phyloP scores from a whole-genome alignment of 306 rosid genomes.

The Carpinus fangiana region DNA sequence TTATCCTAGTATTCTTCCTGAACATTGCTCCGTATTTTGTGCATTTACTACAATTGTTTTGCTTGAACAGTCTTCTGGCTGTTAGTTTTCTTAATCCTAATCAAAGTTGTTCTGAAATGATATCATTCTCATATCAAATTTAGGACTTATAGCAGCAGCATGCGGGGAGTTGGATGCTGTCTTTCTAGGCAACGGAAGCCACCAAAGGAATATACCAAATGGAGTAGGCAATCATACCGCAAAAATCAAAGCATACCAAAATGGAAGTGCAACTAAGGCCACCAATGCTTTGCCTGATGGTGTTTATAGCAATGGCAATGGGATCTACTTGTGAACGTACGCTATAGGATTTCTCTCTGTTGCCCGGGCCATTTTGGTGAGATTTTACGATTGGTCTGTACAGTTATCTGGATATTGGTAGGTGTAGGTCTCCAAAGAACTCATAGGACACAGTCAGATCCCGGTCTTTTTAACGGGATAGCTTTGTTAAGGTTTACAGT shows the following conservation, averaged over 20 bases:
- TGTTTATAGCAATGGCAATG: slow-evolving; percentile 50
- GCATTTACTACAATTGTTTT: not conserved
- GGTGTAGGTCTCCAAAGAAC: slow-evolving; percentile 42
- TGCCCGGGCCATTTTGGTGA: slow-evolving; percentile 27
- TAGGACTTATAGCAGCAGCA: slow-evolving; percentile 86
- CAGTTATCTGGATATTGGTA: slow-evolving; percentile 46
- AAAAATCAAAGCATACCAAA: slow-evolving; percentile 39
- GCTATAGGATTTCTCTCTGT: not conserved
- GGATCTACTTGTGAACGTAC: slow-evolving; percentile 45
- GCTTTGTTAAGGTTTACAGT: slow-evolving; percentile 34
- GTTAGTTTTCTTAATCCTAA: not conserved
- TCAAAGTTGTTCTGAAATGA: slow-evolving; percentile 12
- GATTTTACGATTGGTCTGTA: slow-evolving; percentile 44
- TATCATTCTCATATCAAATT: slow-evolving; percentile 19
- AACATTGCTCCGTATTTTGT: not conserved
- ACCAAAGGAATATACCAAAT: slow-evolving; percentile 27
- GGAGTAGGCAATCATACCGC: slow-evolving; percentile 43
- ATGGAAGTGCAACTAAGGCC: slow-evolving; percentile 34
- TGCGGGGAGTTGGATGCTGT: slow-evolving; percentile 62
- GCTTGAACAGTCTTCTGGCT: not conserved
- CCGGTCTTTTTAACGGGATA: slow-evolving; percentile 56
- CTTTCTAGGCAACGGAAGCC: slow-evolving; percentile 42
- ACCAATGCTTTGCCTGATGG: slow-evolving; percentile 39
- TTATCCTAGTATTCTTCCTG: not conserved
- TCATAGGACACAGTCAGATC: slow-evolving; percentile 43